Percentiles rank a stretch among this genome's conserved stretches.
Conservation (phyloP, 495 filamentous ascomycete genomes). For the Evansstolkia leycettana region DNA sequence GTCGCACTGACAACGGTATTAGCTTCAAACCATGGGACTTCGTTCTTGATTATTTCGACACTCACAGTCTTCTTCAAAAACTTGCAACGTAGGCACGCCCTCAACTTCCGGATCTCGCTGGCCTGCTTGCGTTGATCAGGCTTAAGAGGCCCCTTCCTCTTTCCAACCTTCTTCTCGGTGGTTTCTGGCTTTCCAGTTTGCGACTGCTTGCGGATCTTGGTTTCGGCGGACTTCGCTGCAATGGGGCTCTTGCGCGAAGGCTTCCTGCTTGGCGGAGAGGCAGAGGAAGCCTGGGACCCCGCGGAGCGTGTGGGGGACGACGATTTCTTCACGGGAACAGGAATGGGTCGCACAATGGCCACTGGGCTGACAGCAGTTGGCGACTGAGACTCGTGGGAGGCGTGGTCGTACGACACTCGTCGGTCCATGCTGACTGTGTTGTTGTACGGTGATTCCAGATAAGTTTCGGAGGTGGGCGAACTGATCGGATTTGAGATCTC, state of each 20-base stretch:
- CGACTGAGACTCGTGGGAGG: constrained; percentile 33
- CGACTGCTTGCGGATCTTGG: constrained; percentile 61
- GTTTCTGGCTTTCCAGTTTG: constrained; percentile 65
- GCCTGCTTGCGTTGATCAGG: constrained; percentile 93
- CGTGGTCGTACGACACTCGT: constrained; percentile 23
- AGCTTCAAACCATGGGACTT: neutral
- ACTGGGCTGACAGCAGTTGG: constrained; percentile 52
- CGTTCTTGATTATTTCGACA: neutral
- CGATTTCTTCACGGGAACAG: constrained; percentile 59
- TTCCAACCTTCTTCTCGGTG: constrained; percentile 78
- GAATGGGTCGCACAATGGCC: constrained; percentile 46
- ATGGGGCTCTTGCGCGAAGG: constrained; percentile 60
- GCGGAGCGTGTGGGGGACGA: constrained; percentile 45
- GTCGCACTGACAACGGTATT: constrained; percentile 47
- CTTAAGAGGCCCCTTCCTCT: constrained; percentile 72
- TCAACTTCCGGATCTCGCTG: constrained; percentile 82
- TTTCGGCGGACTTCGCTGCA: constrained; percentile 66
- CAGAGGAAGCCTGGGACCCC: constrained; percentile 46
- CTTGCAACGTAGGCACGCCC: constrained; percentile 90
- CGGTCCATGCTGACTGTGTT: constrained; percentile 27
- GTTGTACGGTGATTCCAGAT: constrained; percentile 51
- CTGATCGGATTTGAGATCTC: constrained; percentile 64
- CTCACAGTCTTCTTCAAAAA: constrained; percentile 85
- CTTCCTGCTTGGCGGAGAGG: constrained; percentile 55
- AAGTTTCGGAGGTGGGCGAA: constrained; percentile 52